Percentiles rank a stretch among this genome's conserved stretches.
Evolutionary conservation across 129 eudicot species (phyloP).

Genomic region (Erigeron canadensis): DNA sequence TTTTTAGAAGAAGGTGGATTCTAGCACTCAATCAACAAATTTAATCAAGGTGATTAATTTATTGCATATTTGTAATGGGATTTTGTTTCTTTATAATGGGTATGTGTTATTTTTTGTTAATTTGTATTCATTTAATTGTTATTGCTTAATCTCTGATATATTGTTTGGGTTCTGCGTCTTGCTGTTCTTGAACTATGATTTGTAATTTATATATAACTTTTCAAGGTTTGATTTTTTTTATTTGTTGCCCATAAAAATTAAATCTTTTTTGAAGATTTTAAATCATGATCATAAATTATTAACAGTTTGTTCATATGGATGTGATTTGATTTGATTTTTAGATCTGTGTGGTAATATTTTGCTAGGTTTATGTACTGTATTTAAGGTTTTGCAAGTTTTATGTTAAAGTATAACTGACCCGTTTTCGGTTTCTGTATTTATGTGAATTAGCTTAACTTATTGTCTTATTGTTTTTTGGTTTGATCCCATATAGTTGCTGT

Average conservation of each 20-base stretch:
- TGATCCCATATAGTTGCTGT: slow-evolving; percentile 12
- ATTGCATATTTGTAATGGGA: slow-evolving; percentile 9
- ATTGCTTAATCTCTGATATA: slow-evolving; percentile 1
- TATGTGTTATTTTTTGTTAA: slow-evolving; percentile 11
- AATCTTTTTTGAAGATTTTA: slow-evolving; percentile 4
- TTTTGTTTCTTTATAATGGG: slow-evolving; percentile 26
- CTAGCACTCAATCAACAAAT: slow-evolving; percentile 23
- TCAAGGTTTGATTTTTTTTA: slow-evolving; percentile 3
- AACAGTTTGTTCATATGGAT: slow-evolving; percentile 14
- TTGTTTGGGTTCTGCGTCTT: slow-evolving; percentile 8
- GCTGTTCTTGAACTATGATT: slow-evolving; percentile 14
- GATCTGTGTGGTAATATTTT: slow-evolving; percentile 20
- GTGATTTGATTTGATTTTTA: slow-evolving; percentile 15
- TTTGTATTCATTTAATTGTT: slow-evolving; percentile 5
- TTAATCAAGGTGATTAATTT: slow-evolving; percentile 35
- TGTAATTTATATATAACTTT: neutral
- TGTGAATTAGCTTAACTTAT: slow-evolving; percentile 9
- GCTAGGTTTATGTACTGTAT: slow-evolving; percentile 12
- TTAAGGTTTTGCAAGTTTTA: neutral
- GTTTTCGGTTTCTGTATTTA: neutral
- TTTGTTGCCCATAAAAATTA: neutral
- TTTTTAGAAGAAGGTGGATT: slow-evolving; percentile 24
- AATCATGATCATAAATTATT: slow-evolving; percentile 17
- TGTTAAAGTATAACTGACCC: neutral
- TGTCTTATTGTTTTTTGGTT: neutral